Evolutionary conservation across 1,139 yeast species (phyloP), one percentile per base, ranked within the genome.

Genomic region (Candida tetrigidarum): DNA sequence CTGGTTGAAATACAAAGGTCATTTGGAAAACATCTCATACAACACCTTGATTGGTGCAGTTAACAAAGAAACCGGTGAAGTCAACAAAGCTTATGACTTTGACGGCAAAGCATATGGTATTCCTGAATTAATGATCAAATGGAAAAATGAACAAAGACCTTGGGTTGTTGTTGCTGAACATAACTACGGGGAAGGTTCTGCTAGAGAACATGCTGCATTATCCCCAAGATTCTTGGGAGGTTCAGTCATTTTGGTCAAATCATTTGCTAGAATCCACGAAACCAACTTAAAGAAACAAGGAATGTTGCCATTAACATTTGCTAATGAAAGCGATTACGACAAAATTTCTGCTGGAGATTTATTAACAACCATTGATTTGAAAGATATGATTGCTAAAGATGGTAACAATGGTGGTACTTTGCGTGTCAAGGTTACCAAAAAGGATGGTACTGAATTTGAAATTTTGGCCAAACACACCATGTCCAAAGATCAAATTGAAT

Each of bases 1-100:
- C n/a, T 93, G 99, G 99, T 81, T 93, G 69, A 93, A 93, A 73
- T 93, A 93, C 73, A 93, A 93, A 74, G 99, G 99, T 15, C 99
- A 93, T 64, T 78, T 93, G 59, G 97, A 92, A 65, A 93, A 93
- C 69, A 93, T 93, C 55, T 88, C 97, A 11, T 81, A 93, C 73
- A 93, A 93, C 73, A 92, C 98, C 6, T 77, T 93, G 58, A 93
- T 93, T 60, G 99, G 99, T 52, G 99, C 99, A 12, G 96, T 89
- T 50, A 93, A 93, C 66, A 89, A 88, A 64, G 99, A 92, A 70
- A 90, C 97, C 29, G 97, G 97, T 47, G 96, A 91, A 68, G 97
- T 91, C 38, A 93, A 93, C 72, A 82, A 78, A 52, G 97, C 93
- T 6, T 84, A 86, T 56, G 98, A 93, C 64, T 77, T 88, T 54